phyloP scores from a whole-genome alignment of 2,329 filamentous ascomycete species.

The Epichloe glyceriae region DNA sequence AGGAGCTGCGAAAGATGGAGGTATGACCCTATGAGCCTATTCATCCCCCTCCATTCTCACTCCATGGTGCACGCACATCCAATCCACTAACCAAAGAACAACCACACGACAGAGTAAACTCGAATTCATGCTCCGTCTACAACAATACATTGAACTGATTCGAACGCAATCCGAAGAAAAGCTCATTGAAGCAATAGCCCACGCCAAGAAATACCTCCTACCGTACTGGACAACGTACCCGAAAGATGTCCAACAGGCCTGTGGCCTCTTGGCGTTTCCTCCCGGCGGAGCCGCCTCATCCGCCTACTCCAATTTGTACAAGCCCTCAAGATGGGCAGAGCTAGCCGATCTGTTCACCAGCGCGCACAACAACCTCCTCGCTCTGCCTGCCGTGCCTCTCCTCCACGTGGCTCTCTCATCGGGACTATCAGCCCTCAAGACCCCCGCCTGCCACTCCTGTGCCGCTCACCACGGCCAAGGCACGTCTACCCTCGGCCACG shows the following conservation, averaged over 20 bases:
- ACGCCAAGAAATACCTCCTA: slow-evolving; percentile 72
- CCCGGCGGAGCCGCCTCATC: slow-evolving; percentile 31
- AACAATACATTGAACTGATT: slow-evolving; percentile 90
- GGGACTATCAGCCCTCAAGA: slow-evolving; percentile 89
- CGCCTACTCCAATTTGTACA: slow-evolving; percentile 51
- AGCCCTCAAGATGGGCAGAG: slow-evolving; percentile 55
- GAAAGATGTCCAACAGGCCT: slow-evolving; percentile 56
- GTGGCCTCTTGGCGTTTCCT: slow-evolving; percentile 66
- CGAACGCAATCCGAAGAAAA: slow-evolving; percentile 51
- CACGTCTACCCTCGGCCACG: slow-evolving; percentile 44
- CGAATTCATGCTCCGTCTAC: slow-evolving; percentile 84
- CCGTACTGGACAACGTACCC: slow-evolving; percentile 57
- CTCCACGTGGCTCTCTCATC: slow-evolving; percentile 85
- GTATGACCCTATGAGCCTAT: slow-evolving; percentile 32
- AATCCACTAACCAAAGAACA: slow-evolving; percentile 4
- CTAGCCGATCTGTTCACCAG: slow-evolving; percentile 70
- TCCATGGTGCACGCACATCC: background rate
- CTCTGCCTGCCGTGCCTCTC: slow-evolving; percentile 68
- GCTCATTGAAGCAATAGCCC: slow-evolving; percentile 61
- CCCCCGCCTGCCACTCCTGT: slow-evolving; percentile 74
- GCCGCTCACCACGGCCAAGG: slow-evolving; percentile 27
- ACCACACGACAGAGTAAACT: slow-evolving; percentile 51
- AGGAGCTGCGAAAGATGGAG: slow-evolving; percentile 76
- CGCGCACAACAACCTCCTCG: slow-evolving; percentile 77
- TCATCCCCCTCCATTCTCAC: background rate